phyloP scores from a whole-genome alignment of 331 rosid species.

The Saraca asoca region DNA sequence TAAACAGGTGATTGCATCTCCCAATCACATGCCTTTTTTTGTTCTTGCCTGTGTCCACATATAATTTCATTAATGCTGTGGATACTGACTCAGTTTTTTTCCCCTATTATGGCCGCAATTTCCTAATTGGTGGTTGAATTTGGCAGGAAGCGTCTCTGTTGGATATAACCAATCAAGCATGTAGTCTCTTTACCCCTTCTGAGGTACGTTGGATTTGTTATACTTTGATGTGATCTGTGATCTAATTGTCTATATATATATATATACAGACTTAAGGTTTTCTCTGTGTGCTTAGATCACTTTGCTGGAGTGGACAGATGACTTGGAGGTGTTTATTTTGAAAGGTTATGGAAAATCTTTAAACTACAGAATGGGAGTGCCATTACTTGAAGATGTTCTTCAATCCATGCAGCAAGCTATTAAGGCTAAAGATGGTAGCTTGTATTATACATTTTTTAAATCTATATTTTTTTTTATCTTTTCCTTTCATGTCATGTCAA shows the following conservation, averaged over 20 bases:
- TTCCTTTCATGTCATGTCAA: too few relatives aligned
- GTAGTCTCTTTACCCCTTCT: conserved; percentile 69
- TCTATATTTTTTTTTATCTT: too few relatives aligned
- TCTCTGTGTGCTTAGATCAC: conserved; percentile 42
- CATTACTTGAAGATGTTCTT: conserved; percentile 79
- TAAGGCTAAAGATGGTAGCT: conserved; percentile 71
- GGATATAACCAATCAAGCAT: conserved; percentile 80
- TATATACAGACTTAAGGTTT: conserved; percentile 9
- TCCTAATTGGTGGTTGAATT: conserved; percentile 34
- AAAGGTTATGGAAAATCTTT: conserved; percentile 92
- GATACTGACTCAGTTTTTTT: too few relatives aligned
- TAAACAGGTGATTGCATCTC: conserved; percentile 69
- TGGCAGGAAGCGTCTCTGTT: conserved; percentile 91
- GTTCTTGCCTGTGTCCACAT: conserved; percentile 21
- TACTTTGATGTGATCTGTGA: conserved; percentile 9
- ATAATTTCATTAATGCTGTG: not conserved
- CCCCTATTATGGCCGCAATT: too few relatives aligned
- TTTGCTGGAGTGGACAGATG: conserved; percentile 96
- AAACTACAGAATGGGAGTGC: conserved; percentile 89
- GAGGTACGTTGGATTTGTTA: conserved; percentile 59
- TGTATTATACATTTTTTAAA: conserved; percentile 2
- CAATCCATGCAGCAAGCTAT: conserved; percentile 81
- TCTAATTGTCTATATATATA: conserved; percentile 13
- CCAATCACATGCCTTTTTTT: conserved; percentile 5
- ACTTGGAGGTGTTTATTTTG: conserved; percentile 72